Conservation (phyloP, 2,329 filamentous ascomycete species). For the Neoascochyta sp. region DNA sequence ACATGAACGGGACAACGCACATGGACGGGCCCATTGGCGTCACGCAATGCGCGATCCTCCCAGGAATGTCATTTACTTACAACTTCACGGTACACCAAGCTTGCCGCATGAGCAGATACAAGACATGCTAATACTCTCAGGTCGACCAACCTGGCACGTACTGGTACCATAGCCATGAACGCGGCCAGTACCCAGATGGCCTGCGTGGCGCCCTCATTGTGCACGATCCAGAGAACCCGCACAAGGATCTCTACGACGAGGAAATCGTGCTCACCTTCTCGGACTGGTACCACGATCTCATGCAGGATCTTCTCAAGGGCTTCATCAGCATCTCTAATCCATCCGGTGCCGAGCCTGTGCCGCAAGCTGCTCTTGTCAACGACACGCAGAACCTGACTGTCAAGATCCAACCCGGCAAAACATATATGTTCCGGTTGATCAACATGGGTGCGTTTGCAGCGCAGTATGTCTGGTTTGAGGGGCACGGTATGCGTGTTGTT, state of each 20-base stretch:
- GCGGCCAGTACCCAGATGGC: conserved; percentile 63
- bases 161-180: conserved; percentile 66
- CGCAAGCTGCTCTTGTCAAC: conserved; percentile 63
- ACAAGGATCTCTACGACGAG: conserved; percentile 52
- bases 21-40: conserved; percentile 71
- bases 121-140: no score
- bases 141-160: conserved; percentile 54
- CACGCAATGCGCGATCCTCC: conserved; percentile 56
- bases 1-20: conserved; percentile 68
- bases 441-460: conserved; percentile 68
- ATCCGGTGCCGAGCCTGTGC: conserved; percentile 62
- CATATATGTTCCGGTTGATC: conserved; percentile 64
- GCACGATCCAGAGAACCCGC: conserved; percentile 55
- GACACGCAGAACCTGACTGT: conserved; percentile 51
- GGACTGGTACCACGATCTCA: conserved; percentile 67
- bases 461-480: conserved; percentile 68
- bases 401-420: conserved; percentile 49
- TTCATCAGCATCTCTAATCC: conserved; percentile 52
- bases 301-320: conserved; percentile 41
- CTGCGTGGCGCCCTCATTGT: conserved; percentile 64
- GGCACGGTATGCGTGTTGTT: conserved; percentile 61
- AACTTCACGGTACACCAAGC: conserved; percentile 39
- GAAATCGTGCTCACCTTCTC: conserved; percentile 66
- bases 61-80: conserved; percentile 63
- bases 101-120: no score